A percentile compares a stretch with the other conserved stretches of the same genome.
These are phyloP conservation scores for Rosa rugosa DNA, from an alignment of 306 rosid genomes.

Conservation along the genomic window DNA sequence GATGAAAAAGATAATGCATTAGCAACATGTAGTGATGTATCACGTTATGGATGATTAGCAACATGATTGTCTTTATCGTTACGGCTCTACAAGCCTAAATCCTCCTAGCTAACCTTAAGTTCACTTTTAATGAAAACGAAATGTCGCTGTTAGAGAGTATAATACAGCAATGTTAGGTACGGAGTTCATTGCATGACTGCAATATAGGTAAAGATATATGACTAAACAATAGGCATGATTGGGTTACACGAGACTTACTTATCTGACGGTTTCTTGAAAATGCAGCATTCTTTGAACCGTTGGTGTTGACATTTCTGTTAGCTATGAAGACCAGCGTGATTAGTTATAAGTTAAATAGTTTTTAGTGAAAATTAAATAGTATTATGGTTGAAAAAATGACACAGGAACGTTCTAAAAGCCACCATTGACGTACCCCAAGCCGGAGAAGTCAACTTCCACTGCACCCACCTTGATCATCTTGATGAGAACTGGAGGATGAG, in stretches of 20 bases:
- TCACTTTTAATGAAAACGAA: constrained; percentile 21
- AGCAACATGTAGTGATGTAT: not conserved
- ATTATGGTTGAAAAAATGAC: not conserved
- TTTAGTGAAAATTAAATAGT: not conserved
- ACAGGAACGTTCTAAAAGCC: constrained; percentile 89
- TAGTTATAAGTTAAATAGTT: not conserved
- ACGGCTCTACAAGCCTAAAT: not conserved
- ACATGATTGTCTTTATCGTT: not conserved
- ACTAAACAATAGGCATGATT: constrained; percentile 13
- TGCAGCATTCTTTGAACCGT: not conserved
- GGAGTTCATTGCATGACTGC: constrained; percentile 25
- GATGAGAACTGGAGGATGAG: constrained; percentile 96
- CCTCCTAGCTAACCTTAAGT: not conserved
- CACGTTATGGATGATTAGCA: too few species aligned
- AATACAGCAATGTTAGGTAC: constrained; percentile 26
- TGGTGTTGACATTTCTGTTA: not conserved
- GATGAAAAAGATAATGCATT: not conserved
- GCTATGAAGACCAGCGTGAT: not conserved
- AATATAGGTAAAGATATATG: constrained; percentile 11
- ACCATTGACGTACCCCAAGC: constrained; percentile 79
- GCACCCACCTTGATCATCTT: constrained; percentile 96
- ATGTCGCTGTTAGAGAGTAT: not conserved
- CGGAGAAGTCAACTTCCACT: constrained; percentile 83
- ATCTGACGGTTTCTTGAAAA: not conserved
- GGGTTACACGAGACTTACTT: not conserved